Evolutionary conservation across 371 early-diverging fungal species (phyloP).

Genomic region (Mucor velutinosus): DNA sequence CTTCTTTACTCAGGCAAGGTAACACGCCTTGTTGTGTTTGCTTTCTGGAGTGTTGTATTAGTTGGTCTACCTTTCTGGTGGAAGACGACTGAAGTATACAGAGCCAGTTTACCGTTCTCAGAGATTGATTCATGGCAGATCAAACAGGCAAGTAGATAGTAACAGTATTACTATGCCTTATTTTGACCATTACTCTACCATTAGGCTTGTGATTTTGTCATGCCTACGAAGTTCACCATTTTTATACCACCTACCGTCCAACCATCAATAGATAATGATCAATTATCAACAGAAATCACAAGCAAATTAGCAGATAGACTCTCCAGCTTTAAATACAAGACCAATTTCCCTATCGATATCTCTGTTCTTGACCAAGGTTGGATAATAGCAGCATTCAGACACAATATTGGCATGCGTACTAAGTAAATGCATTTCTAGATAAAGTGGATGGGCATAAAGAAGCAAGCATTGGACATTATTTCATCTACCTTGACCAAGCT

Average conservation of each 20-base stretch:
- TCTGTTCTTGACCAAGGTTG: not conserved
- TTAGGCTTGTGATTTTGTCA: constrained; percentile 28
- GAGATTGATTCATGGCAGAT: constrained; percentile 67
- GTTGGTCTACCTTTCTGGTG: constrained; percentile 90
- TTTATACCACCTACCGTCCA: constrained; percentile 13
- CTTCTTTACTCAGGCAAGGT: constrained; percentile 1
- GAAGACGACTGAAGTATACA: constrained; percentile 88
- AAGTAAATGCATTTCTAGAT: not conserved
- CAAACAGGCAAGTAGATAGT: constrained; percentile 41
- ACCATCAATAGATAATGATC: not conserved
- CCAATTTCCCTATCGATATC: constrained; percentile 18
- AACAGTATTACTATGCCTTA: not conserved
- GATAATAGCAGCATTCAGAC: not conserved
- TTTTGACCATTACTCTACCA: not conserved
- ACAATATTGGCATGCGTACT: not conserved
- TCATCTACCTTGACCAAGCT: constrained; percentile 18
- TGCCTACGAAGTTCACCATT: constrained; percentile 27
- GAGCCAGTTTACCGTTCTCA: constrained; percentile 79
- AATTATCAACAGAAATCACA: constrained; percentile 10
- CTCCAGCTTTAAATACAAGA: not conserved
- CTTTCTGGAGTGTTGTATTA: constrained; percentile 67
- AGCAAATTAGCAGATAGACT: not conserved
- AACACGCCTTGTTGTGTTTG: constrained; percentile 51
- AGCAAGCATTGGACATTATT: constrained; percentile 29
- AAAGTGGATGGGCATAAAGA: not conserved